Evolutionary conservation across 768 basidiomycete species (phyloP).

Genomic region (Stropharia rugosoannulata): DNA sequence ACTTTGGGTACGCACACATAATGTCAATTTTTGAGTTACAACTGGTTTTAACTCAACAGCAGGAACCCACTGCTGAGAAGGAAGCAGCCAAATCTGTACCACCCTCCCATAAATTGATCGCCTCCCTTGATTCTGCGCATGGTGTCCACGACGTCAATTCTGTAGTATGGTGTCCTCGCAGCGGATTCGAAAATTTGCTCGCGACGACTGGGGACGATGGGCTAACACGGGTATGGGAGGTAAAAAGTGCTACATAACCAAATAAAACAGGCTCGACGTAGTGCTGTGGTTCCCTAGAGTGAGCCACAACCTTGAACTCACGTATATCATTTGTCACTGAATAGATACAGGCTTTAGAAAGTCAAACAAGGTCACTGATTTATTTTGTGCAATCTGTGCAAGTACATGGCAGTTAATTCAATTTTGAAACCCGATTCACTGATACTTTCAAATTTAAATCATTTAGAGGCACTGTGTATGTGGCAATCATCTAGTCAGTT

Average conservation of each 20-base stretch:
- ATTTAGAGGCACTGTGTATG: too few species aligned
- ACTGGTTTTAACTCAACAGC: not conserved
- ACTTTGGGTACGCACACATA: constrained; percentile 46
- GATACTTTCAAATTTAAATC: too few species aligned
- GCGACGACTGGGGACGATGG: constrained; percentile 91
- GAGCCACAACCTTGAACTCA: too few species aligned
- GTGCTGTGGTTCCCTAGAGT: too few species aligned
- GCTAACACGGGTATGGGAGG: constrained; percentile 73
- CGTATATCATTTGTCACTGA: too few species aligned
- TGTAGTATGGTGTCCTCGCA: constrained; percentile 78
- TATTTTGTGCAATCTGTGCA: too few species aligned
- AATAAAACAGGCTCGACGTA: too few species aligned
- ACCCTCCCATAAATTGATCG: constrained; percentile 47
- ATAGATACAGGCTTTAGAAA: too few species aligned
- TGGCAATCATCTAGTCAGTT: too few species aligned
- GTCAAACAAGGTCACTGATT: too few species aligned
- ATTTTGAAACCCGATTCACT: too few species aligned
- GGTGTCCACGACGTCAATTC: constrained; percentile 84
- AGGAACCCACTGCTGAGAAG: constrained; percentile 26
- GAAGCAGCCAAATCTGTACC: constrained; percentile 10
- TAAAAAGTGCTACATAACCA: constrained; percentile 2
- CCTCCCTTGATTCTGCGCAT: constrained; percentile 64
- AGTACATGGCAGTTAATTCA: too few species aligned
- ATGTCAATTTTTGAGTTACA: constrained; percentile 7
- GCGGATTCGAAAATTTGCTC: constrained; percentile 62